Conservation (phyloP, 441 rosid genomes). For the Populus hybrid region DNA sequence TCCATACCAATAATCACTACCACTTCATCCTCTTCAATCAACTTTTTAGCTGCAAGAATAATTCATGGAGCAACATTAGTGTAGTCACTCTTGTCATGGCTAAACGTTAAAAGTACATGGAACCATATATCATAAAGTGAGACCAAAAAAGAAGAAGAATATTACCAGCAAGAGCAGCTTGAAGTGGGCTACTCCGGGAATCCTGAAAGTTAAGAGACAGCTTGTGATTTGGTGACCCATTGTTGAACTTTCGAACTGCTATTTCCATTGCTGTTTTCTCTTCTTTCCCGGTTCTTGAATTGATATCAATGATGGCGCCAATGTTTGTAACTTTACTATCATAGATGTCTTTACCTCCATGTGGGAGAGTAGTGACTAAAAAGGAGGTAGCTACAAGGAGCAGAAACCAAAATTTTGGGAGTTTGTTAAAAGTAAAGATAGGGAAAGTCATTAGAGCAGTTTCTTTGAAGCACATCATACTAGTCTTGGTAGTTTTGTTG, state of each 20-base stretch:
- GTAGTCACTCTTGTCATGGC: not conserved
- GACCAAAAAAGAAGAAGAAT: not conserved
- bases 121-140: not conserved
- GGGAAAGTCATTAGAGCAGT: not conserved
- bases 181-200: conserved; percentile 29
- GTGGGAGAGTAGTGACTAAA: not conserved
- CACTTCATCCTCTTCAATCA: conserved; percentile 32
- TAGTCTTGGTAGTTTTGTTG: not conserved
- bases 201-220: conserved; percentile 32
- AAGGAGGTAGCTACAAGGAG: not conserved
- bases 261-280: conserved; percentile 38
- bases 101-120: not conserved
- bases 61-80: not conserved
- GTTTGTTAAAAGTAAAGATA: not conserved
- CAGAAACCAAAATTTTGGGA: not conserved
- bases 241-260: conserved; percentile 34
- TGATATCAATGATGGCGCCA: conserved; percentile 41
- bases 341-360: not conserved
- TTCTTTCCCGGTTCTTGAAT: conserved; percentile 37
- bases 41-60: conserved; percentile 33
- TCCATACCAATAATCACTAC: conserved; percentile 44
- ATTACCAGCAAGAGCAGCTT: conserved; percentile 36
- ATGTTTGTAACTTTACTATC: conserved; percentile 16
- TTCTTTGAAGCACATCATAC: not conserved
- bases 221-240: conserved; percentile 12